Base-by-base conservation (phyloP, 768 basidiomycete genomes). In the Glaciozyma martinii region DNA sequence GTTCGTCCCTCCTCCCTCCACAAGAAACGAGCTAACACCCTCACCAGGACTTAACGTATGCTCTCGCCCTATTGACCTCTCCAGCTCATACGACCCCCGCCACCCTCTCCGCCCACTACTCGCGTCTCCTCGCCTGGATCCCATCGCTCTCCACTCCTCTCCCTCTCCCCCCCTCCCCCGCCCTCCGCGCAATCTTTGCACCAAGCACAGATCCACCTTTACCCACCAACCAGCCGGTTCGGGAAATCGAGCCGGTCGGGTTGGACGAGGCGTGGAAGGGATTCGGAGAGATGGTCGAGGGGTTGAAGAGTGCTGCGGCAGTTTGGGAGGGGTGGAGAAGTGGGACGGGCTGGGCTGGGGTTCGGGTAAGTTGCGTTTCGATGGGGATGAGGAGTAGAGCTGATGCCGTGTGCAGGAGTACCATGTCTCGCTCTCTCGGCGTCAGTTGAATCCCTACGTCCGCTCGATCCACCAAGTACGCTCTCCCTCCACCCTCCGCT, bases 41-140 rank as follows among this genome's bases (percentile, higher is more conserved):
- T 5, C 7, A 23, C 8, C 68, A 70, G 68, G 56, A 66, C 27
- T 50, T 66, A 25, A 56, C 66, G 23, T 66, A 66, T 50, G 32
- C 40, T 5, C 16, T 44, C 30, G 68, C 68, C 0, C 59, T 62
- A 37, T 47, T 70, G 32, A 63, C 68, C 25, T 53, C 56, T 8
- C 68, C 65, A 3, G 16, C 56, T 0, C 60, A 43, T 50, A 61
- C 65, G 9, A 44, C 62, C 3, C 68, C 68, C 49, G 29, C 37
- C 15, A 52, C 49, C 1, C 30, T 70, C 30, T 29, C 43, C 2
- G 33, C 43, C 6, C 59, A 65, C 47, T 60, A 66, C 33, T 21
- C 27, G 18, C 58, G 61, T 37, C 55, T 68, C 30, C 21, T 29
- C 27, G 21, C 55, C 27, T 57, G 1, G 10, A 32, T 5, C 25